A percentile compares a stretch with the other conserved stretches of the same genome.
phyloP scores from a whole-genome alignment of 1,284 basidiomycete genomes.

The Takashimella tepidaria region DNA sequence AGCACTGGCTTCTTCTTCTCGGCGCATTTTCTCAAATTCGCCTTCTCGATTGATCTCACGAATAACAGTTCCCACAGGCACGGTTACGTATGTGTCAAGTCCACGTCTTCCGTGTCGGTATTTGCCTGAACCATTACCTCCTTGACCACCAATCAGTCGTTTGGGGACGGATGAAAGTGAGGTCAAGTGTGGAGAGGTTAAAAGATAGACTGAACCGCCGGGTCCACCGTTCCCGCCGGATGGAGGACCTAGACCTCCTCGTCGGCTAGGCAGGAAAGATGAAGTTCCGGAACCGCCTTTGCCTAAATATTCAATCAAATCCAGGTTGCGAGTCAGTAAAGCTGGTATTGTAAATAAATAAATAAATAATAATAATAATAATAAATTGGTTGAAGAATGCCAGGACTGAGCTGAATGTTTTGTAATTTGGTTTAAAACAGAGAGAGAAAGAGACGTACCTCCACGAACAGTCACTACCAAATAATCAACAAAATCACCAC shows the following conservation, averaged over 20 bases:
- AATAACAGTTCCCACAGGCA: conserved; percentile 85
- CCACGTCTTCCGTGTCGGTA: conserved; percentile 77
- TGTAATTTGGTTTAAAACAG: no score
- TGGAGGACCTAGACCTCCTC: conserved; percentile 69
- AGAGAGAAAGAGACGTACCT: conserved; percentile 51
- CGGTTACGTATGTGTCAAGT: conserved; percentile 64
- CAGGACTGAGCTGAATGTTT: no score
- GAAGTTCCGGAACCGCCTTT: conserved; percentile 77
- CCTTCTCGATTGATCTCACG: conserved; percentile 63
- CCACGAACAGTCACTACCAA: conserved; percentile 68
- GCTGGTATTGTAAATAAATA: no score
- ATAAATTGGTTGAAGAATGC: no score
- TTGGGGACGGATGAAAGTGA: conserved; percentile 68
- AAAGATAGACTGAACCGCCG: conserved; percentile 79
- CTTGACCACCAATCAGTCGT: conserved; percentile 62
- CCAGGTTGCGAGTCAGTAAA: conserved; percentile 8
- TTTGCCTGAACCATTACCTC: conserved; percentile 69
- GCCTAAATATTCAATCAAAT: conserved; percentile 51
- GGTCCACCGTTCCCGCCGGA: conserved; percentile 85
- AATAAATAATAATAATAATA: no score
- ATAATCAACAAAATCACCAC: conserved; percentile 74
- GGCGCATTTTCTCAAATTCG: conserved; percentile 50
- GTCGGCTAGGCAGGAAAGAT: conserved; percentile 71
- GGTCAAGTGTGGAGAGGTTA: conserved; percentile 67
- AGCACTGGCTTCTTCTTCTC: conserved; percentile 46